A percentile compares a stretch with the other conserved stretches of the same genome.
Evolutionary conservation across 2,329 filamentous ascomycete species (phyloP).

Genomic region (Talaromyces sp.): DNA sequence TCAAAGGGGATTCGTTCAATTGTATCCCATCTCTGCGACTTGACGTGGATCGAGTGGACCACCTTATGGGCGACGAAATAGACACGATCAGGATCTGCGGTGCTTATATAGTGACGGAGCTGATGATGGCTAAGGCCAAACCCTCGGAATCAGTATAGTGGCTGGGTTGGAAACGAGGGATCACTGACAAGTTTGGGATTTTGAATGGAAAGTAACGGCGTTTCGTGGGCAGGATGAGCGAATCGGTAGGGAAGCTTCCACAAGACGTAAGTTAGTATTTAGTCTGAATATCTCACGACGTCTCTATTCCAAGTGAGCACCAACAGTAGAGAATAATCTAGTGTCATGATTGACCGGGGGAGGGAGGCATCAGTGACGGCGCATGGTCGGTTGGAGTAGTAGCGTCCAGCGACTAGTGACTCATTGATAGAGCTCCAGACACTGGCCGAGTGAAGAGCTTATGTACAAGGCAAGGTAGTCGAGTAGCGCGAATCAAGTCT

Average conservation of each 20-base stretch:
- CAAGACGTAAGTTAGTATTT: constrained; percentile 8
- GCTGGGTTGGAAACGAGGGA: not conserved
- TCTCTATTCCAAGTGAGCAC: constrained; percentile 17
- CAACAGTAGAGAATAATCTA: constrained; percentile 39
- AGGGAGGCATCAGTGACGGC: constrained; percentile 26
- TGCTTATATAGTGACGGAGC: constrained; percentile 84
- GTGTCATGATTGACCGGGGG: constrained; percentile 37
- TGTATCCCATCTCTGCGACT: constrained; percentile 66
- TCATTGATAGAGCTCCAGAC: not conserved
- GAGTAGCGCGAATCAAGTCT: not conserved
- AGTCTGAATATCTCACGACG: not conserved
- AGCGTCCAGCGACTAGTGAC: not conserved
- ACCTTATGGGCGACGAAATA: constrained; percentile 79
- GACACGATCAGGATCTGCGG: constrained; percentile 69
- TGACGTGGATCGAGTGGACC: constrained; percentile 69
- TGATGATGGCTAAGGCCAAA: constrained; percentile 38
- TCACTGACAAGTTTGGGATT: constrained; percentile 61
- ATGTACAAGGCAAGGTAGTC: not conserved
- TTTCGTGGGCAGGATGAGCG: constrained; percentile 57
- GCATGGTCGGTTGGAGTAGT: constrained; percentile 29
- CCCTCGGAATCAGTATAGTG: constrained; percentile 16
- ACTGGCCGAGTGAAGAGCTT: not conserved
- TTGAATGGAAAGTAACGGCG: constrained; percentile 66
- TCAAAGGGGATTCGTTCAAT: constrained; percentile 68
- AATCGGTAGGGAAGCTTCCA: constrained; percentile 65